These are phyloP conservation scores for Cephaloascus albidus DNA, from an alignment of 805 yeast genomes.

Conservation along the genomic window DNA sequence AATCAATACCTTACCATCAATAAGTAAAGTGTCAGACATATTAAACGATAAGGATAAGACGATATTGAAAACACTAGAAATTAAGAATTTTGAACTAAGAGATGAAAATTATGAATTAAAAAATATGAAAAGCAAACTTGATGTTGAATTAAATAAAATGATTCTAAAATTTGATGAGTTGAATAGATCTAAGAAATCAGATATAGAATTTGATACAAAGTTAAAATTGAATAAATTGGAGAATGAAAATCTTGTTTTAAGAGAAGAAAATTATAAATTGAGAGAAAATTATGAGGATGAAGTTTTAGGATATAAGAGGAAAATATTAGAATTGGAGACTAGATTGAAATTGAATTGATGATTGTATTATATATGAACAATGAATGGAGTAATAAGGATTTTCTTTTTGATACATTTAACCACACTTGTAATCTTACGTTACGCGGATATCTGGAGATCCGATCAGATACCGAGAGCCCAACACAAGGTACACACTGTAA, in stretches of 20 bases:
- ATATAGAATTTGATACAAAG: neutral
- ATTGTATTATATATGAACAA: no score
- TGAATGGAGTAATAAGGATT: no score
- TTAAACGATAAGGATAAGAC: conserved; percentile 9
- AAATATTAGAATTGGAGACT: neutral
- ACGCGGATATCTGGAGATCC: no score
- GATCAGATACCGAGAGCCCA: no score
- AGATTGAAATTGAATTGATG: no score
- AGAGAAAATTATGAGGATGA: neutral
- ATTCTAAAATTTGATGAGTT: neutral
- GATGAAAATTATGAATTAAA: conserved; percentile 3
- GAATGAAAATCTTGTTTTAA: neutral
- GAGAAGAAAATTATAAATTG: neutral
- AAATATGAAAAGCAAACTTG: conserved; percentile 2
- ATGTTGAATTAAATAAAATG: neutral
- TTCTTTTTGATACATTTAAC: no score
- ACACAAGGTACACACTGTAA: no score
- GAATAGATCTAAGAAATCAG: neutral
- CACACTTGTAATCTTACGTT: no score
- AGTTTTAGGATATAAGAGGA: neutral
- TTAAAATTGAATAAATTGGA: neutral
- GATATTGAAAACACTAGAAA: conserved; percentile 7
- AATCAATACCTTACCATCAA: neutral
- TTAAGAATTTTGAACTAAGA: conserved; percentile 3
- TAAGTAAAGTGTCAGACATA: neutral